Base-by-base conservation (phyloP, 2,329 filamentous ascomycete species). In the Coniella lustricola region DNA sequence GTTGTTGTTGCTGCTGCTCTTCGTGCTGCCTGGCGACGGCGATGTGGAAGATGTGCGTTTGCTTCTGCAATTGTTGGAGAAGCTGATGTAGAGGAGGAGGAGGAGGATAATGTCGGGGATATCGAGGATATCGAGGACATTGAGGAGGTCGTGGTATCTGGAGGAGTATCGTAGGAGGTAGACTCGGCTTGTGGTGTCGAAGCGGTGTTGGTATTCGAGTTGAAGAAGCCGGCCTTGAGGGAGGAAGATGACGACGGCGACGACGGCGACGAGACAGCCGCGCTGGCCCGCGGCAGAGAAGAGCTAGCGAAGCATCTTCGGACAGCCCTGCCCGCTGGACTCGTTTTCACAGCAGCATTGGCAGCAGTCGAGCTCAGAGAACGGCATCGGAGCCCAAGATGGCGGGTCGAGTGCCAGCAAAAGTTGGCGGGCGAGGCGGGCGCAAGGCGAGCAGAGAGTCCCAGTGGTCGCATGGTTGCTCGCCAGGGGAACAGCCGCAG, bases 151-250 rank as follows among this genome's bases (percentile, higher is more conserved):
- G 25, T 29, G 10, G 25, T 29, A 29, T 29, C 25, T 29, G 25
- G 25, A 29, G 25, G 10, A 10, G 25, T 5, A 5, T 29, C 25
- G 25, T 5, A 5, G 25, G 25, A 10, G 5, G 25, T 29, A n/a
- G n/a, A n/a, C n/a, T n/a, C n/a, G n/a, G n/a, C n/a, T n/a, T n/a
- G n/a, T 29, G 25, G 10, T 29, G 25, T 29, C 5, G 5, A 5
- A 10, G 25, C 25, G 25, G 25, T 29, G 25, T 29, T 29, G 37
- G 46, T 52, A 49, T 66, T 67, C 41, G 64, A 65, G 25, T 64
- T 56, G 40, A 67, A 67, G 49, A 63, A 66, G 53, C 61, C 58
- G 41, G 62, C 55, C 33, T 57, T 60, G 29, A 61, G 55, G 8
- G 50, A 52, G 16, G 55, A 59, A 9, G 55, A 29, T 10, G 25